Evolutionary conservation across 139 green algal genomes (phyloP).

Genomic region (Chlamydomonas sp.): DNA sequence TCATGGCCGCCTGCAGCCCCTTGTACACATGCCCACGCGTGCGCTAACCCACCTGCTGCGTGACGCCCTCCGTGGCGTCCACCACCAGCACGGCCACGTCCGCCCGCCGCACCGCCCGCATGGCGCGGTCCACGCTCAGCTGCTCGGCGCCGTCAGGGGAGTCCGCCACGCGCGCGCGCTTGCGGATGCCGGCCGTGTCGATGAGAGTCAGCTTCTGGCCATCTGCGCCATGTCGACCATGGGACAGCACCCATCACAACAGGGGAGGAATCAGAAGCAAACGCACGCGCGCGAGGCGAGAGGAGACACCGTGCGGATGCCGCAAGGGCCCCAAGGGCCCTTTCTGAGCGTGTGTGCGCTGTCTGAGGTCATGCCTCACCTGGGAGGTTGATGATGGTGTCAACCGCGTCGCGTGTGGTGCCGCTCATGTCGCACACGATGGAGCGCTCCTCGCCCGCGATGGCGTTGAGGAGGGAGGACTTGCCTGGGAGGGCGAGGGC

Average conservation of each 20-base stretch:
- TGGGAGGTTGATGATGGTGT: conserved; percentile 79
- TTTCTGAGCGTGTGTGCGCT: no score
- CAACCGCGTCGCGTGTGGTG: conserved; percentile 96
- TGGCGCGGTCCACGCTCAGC: conserved; percentile 85
- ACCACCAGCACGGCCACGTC: conserved; percentile 94
- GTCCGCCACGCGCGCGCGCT: conserved; percentile 60
- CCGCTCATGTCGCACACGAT: conserved; percentile 95
- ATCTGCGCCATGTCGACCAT: no score
- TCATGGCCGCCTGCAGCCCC: not conserved
- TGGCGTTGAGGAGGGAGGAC: conserved; percentile 91
- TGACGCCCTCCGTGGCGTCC: conserved; percentile 85
- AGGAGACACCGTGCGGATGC: no score
- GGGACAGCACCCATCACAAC: no score
- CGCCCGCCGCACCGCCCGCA: conserved; percentile 85
- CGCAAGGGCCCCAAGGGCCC: no score
- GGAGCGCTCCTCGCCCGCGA: conserved; percentile 88
- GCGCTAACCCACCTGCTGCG: conserved; percentile 73
- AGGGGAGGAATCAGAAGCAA: no score
- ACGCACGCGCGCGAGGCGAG: no score
- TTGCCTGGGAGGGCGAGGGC: conserved; percentile 72
- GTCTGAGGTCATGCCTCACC: no score
- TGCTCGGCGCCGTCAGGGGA: conserved; percentile 79
- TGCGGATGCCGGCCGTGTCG: conserved; percentile 97
- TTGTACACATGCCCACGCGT: no score
- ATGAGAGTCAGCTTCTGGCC: conserved; percentile 87